Base-by-base conservation (phyloP, 306 rosid genomes). In the Quercus mongolica region DNA sequence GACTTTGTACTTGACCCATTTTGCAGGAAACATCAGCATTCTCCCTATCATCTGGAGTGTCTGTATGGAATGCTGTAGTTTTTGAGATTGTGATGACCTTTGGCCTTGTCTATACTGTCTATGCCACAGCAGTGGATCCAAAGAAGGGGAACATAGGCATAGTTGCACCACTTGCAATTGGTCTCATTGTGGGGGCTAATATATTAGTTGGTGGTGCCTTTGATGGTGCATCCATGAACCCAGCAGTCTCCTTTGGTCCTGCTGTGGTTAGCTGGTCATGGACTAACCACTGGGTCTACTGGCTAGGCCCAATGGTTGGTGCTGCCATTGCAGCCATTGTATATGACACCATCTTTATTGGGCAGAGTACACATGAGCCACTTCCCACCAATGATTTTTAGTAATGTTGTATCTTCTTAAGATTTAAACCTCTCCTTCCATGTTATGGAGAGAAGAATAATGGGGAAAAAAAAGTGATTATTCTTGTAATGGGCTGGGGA, bases 181-280 rank as follows among this genome's bases (percentile, higher is more conserved):
- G 98, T 5, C 68, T 89, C 41, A 81, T 92, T 18, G 97, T 92
- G 13, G 98, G 98, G 26, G 98, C 97, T 23, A 92, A 92, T 83
- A 94, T 94, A 73, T 88, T 90, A 74, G 97, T 35, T 56, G 98
- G 96, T 28, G 97, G 96, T 56, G 93, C 94, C 28, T 94, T 94
- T 71, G 95, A 89, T 61, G 98, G 98, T 3, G 97, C 94, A 25
- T 90, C 96, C 3, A 94, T 94, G 94, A 92, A 94, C 84, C 96
- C 97, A 28, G 92, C 98, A 3, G 92, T 88, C 20, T 85, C 94
- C 0, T 94, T 94, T 18, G 97, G 97, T 1, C 97, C 97, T 3
- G 93, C 96, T 2, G 81, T 89, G 5, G 92, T 89, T n/a, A 86
- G 89, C 44, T 85, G 92, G 87, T 44, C 89, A 1, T 90, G 97